Evolutionary conservation across 768 basidiomycete genomes (phyloP).

Genomic region (Lactifluus subvellereus): DNA sequence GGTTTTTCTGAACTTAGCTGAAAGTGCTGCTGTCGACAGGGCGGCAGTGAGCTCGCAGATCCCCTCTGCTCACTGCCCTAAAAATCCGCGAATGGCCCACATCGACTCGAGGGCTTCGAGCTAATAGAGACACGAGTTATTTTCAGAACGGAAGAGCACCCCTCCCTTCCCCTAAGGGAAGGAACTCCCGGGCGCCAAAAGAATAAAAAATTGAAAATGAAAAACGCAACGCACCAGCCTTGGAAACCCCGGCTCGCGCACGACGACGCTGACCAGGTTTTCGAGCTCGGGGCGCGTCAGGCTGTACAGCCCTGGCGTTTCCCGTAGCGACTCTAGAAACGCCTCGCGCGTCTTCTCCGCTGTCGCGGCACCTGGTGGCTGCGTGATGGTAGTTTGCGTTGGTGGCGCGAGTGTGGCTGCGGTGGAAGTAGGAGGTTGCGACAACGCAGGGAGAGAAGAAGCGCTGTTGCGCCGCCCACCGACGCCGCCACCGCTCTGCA

Average conservation of each 20-base stretch:
- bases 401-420: background rate
- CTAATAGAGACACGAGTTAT: conserved; percentile 24
- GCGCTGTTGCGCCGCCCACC: background rate
- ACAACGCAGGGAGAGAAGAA: conserved; percentile 14
- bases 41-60: background rate
- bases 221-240: conserved; percentile 48
- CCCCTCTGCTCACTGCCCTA: conserved; percentile 9
- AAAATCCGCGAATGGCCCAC: conserved; percentile 35
- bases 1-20: background rate
- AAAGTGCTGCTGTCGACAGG: background rate
- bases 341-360: conserved; percentile 17
- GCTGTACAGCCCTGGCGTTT: conserved; percentile 47
- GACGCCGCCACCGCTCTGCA: background rate
- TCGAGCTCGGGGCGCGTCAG: conserved; percentile 50
- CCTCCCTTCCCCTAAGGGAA: background rate
- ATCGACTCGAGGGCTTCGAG: conserved; percentile 49
- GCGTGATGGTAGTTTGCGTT: background rate
- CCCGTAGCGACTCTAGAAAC: conserved; percentile 39
- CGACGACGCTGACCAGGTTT: conserved; percentile 49
- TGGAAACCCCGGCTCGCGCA: conserved; percentile 72
- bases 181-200: background rate
- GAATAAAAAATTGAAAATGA: no score
- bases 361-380: conserved; percentile 4
- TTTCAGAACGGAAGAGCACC: background rate
- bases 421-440: conserved; percentile 9